Evolutionary conservation across 108 stramenopile genomes (phyloP).

Genomic region (Pseudonitzschia multiseries): DNA sequence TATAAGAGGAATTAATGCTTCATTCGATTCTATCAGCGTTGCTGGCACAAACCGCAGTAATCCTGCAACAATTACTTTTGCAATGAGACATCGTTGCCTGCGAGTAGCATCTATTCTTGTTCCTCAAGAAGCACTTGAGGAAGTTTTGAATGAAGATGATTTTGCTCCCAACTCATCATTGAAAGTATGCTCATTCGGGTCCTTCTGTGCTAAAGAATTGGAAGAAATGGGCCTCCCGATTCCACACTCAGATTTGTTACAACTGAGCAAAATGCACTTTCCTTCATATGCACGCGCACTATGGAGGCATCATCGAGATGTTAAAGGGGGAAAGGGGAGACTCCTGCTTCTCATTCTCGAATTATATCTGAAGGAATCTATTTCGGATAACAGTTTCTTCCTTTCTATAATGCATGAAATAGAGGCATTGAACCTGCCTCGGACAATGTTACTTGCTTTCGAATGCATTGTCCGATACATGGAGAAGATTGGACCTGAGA

Average conservation of each 20-base stretch:
- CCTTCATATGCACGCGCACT: conserved; percentile 80
- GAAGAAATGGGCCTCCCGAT: conserved; percentile 87
- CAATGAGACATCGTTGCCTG: conserved; percentile 84
- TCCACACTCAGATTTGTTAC: conserved; percentile 76
- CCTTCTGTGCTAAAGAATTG: conserved; percentile 83
- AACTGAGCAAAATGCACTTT: conserved; percentile 76
- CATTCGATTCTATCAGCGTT: conserved; percentile 19
- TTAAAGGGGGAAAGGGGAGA: conserved; percentile 57
- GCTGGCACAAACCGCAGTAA: conserved; percentile 15
- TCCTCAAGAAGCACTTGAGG: conserved; percentile 70
- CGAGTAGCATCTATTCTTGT: conserved; percentile 76
- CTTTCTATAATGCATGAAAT: conserved; percentile 55
- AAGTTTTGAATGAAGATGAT: conserved; percentile 57
- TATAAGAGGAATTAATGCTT: conserved; percentile 37
- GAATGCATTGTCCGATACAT: conserved; percentile 48
- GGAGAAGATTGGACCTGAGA: conserved; percentile 13
- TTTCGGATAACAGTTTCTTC: conserved; percentile 56
- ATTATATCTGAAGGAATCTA: conserved; percentile 56
- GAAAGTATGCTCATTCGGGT: conserved; percentile 59
- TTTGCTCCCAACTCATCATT: conserved; percentile 37
- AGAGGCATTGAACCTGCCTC: conserved; percentile 45
- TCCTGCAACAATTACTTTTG: conserved; percentile 62
- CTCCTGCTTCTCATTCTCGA: conserved; percentile 73
- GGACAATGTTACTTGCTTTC: conserved; percentile 63
- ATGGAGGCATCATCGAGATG: conserved; percentile 71